Conservation (phyloP, 257 asterid species). For the Gardenia jasminoides region DNA sequence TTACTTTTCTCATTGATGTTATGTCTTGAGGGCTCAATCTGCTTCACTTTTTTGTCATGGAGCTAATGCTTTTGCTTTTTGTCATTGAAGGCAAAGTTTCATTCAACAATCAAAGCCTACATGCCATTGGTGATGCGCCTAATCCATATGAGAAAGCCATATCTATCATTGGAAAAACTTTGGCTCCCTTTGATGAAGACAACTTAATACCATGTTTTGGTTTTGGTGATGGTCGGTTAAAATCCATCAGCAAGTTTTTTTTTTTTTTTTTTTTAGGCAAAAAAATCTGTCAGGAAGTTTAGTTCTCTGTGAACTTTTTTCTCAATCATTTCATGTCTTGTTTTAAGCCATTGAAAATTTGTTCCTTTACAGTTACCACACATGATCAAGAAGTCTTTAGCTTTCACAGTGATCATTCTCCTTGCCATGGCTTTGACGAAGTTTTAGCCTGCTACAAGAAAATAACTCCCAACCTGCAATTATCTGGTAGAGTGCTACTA, state of each 20-base stretch:
- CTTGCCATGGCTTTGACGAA: constrained; percentile 89
- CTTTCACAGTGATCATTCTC: constrained; percentile 73
- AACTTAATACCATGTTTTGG: constrained; percentile 86
- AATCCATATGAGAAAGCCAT: constrained; percentile 88
- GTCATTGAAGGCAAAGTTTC: constrained; percentile 59
- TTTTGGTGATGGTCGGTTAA: constrained; percentile 77
- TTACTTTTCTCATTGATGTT: neutral
- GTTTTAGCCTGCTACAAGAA: constrained; percentile 73
- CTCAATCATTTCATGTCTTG: constrained; percentile 9
- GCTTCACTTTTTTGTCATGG: constrained; percentile 6
- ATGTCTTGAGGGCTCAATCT: neutral
- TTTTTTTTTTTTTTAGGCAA: too few species aligned
- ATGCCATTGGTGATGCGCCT: constrained; percentile 52
- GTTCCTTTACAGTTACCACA: constrained; percentile 47
- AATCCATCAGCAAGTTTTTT: too few species aligned
- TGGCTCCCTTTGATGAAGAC: constrained; percentile 87
- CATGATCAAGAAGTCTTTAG: constrained; percentile 77
- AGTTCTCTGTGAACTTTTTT: constrained; percentile 1
- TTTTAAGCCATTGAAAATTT: neutral
- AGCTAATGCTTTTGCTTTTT: constrained; percentile 31
- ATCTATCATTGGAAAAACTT: constrained; percentile 75
- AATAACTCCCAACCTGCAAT: constrained; percentile 52
- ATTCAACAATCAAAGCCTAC: constrained; percentile 69
- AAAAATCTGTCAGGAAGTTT: neutral
- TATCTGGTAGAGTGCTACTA: constrained; percentile 54